phyloP scores from a whole-genome alignment of 192 early-diverging fungal genomes.

The Linnemannia schmuckeri region DNA sequence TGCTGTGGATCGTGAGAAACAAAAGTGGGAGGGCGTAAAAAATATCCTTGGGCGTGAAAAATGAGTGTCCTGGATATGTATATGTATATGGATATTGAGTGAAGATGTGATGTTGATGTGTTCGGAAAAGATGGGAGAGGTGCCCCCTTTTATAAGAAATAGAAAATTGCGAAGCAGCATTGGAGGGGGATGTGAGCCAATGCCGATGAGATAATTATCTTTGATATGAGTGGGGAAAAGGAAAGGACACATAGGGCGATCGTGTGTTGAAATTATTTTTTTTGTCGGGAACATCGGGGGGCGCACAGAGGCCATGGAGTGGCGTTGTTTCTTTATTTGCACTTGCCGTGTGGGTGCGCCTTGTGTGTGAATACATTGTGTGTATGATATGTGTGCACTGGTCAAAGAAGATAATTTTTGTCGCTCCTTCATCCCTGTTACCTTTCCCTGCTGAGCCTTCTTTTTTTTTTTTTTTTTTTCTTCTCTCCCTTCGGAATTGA shows the following conservation, averaged over 20 bases:
- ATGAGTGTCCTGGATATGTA: not conserved
- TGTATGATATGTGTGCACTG: no score
- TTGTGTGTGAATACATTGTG: no score
- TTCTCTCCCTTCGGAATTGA: not conserved
- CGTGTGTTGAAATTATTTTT: not conserved
- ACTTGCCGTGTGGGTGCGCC: constrained; percentile 11
- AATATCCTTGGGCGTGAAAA: not conserved
- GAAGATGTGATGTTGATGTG: not conserved
- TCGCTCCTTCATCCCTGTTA: no score
- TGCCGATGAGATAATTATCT: not conserved
- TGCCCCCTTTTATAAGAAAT: constrained; percentile 5
- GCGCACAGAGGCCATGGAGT: not conserved
- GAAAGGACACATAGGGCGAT: not conserved
- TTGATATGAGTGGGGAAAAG: not conserved
- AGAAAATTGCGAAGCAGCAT: not conserved
- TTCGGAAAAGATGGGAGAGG: not conserved
- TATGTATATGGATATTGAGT: not conserved
- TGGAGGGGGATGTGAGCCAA: not conserved
- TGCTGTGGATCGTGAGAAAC: not conserved
- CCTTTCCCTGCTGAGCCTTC: no score
- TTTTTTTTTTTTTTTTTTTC: no score
- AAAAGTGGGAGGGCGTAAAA: not conserved
- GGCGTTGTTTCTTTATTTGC: constrained; percentile 32
- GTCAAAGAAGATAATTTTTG: no score
- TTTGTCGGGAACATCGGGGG: constrained; percentile 1